These are phyloP conservation scores for Houttuynia cordata DNA, from an alignment of 164 flowering plant genomes.

Conservation along the genomic window DNA sequence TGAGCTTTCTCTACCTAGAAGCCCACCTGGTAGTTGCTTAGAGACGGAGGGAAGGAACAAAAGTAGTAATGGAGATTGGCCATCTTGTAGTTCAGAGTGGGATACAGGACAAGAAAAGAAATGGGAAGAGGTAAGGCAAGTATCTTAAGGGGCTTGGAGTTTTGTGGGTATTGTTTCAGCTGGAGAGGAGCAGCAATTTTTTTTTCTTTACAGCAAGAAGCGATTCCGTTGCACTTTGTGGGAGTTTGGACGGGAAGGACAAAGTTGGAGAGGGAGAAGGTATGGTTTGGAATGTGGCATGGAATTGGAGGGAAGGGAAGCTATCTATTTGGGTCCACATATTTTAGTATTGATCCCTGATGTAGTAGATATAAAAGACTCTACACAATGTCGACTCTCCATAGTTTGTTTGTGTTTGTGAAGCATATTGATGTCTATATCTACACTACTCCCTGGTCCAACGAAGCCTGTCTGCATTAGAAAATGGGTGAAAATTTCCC, in stretches of 20 bases:
- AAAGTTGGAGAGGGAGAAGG: slow-evolving; percentile 3
- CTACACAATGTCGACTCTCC: too few species aligned
- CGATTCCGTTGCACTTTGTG: slow-evolving; percentile 39
- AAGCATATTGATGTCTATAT: too few species aligned
- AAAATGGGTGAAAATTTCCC: too few species aligned
- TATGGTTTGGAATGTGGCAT: slow-evolving; percentile 41
- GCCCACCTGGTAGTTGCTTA: slow-evolving; percentile 1
- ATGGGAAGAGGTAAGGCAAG: slow-evolving; percentile 19
- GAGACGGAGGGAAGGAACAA: background rate
- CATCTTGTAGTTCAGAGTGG: slow-evolving; percentile 3
- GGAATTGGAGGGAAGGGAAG: slow-evolving; percentile 42
- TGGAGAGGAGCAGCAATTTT: slow-evolving; percentile 15
- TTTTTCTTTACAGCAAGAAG: slow-evolving; percentile 46
- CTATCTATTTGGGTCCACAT: slow-evolving; percentile 17
- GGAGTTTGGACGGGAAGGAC: slow-evolving; percentile 15
- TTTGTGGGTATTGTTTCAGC: slow-evolving; percentile 5
- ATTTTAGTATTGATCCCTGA: too few species aligned
- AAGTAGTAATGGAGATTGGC: slow-evolving; percentile 2
- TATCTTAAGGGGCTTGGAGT: slow-evolving; percentile 8
- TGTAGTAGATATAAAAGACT: too few species aligned
- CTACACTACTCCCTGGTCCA: too few species aligned
- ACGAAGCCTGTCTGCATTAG: too few species aligned
- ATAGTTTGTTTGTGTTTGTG: too few species aligned
- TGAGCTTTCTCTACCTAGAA: background rate
- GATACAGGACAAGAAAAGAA: slow-evolving; percentile 4